Conservation (phyloP, 805 yeast genomes). For the Starmerella geochares region DNA sequence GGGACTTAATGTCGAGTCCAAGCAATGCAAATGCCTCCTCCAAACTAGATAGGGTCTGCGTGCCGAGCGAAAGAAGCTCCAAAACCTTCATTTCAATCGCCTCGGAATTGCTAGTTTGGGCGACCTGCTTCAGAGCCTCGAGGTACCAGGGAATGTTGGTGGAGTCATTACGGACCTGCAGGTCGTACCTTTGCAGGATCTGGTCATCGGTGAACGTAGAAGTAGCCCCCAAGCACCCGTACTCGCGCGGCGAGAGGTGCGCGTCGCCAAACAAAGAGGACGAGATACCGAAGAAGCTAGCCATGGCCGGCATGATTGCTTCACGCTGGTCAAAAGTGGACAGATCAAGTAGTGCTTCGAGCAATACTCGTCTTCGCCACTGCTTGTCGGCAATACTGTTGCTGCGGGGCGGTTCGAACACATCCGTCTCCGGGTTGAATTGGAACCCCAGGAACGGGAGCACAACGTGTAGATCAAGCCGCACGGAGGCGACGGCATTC, state of each 20-base stretch:
- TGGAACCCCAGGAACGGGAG: conserved; percentile 26
- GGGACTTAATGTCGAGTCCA: conserved; percentile 26
- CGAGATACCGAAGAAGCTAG: conserved; percentile 5
- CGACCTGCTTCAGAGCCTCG: conserved; percentile 46
- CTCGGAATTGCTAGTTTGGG: conserved; percentile 41
- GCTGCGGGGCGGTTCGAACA: conserved; percentile 16
- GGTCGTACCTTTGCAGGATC: conserved; percentile 41
- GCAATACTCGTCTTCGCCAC: conserved; percentile 14
- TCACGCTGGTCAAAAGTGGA: background rate
- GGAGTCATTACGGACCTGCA: conserved; percentile 38
- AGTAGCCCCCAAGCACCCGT: conserved; percentile 19
- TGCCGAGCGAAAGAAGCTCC: conserved; percentile 43
- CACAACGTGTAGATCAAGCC: conserved; percentile 14
- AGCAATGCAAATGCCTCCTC: conserved; percentile 34
- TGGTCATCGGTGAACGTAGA: conserved; percentile 35
- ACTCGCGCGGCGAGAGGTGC: conserved; percentile 20
- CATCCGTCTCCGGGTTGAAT: conserved; percentile 12
- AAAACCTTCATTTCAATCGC: conserved; percentile 38
- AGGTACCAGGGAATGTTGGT: conserved; percentile 41
- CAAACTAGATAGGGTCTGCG: conserved; percentile 43
- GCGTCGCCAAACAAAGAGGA: background rate
- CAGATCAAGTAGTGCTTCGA: conserved; percentile 13
- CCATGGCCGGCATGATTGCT: conserved; percentile 8
- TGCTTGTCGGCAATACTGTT: background rate
- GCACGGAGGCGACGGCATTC: background rate